These are phyloP conservation scores for Kuraishia cidri DNA, from an alignment of 805 yeast genomes.

Conservation along the genomic window DNA sequence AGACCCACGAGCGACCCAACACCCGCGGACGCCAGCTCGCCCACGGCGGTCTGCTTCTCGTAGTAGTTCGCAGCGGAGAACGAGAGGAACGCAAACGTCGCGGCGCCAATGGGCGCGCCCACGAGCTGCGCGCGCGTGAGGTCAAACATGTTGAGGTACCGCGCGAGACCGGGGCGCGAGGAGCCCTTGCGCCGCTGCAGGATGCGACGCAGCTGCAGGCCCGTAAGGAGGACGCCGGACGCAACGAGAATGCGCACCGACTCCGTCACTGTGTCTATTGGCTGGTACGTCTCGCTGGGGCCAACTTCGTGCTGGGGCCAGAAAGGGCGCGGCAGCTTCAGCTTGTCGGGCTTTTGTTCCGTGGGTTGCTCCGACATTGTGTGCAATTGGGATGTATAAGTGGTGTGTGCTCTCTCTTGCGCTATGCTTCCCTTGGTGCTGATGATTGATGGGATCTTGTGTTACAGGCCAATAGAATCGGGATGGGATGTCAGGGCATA, in stretches of 20 bases:
- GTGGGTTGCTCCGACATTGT: no score
- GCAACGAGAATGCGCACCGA: constrained; percentile 16
- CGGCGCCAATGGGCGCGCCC: constrained; percentile 22
- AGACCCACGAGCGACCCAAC: constrained; percentile 7
- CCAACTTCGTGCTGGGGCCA: constrained; percentile 10
- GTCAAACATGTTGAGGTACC: constrained; percentile 20
- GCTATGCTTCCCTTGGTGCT: no score
- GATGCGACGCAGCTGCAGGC: constrained; percentile 25
- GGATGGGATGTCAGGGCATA: background rate
- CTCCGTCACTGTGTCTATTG: constrained; percentile 20
- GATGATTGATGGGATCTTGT: background rate
- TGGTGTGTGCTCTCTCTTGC: no score
- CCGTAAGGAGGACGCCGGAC: constrained; percentile 22
- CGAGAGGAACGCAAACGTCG: constrained; percentile 20
- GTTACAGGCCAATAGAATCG: background rate
- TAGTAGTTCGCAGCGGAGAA: constrained; percentile 19
- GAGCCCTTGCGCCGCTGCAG: constrained; percentile 25
- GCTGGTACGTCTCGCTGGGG: constrained; percentile 8
- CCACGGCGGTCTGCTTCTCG: constrained; percentile 16
- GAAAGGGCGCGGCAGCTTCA: constrained; percentile 17
- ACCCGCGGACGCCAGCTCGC: constrained; percentile 18
- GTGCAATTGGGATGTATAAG: no score
- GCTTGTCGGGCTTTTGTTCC: no score
- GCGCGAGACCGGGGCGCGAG: constrained; percentile 26
- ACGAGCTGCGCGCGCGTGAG: constrained; percentile 18